These are phyloP conservation scores for Mycena belliarum DNA, from an alignment of 768 basidiomycete species.

Conservation along the genomic window DNA sequence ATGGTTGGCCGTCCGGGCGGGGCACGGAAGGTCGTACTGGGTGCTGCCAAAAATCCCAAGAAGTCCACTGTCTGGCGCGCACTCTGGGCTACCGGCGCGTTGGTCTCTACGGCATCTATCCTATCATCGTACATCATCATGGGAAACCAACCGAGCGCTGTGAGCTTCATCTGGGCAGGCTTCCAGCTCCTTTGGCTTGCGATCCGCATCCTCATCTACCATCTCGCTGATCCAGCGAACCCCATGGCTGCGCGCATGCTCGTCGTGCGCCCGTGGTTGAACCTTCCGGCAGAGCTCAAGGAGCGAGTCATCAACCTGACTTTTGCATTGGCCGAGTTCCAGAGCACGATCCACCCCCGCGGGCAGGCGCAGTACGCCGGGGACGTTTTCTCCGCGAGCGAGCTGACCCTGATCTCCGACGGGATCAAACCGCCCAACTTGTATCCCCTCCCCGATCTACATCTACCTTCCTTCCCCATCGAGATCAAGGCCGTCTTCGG, in stretches of 20 bases:
- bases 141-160: slow-evolving; percentile 3
- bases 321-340: slow-evolving; percentile 17
- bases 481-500: slow-evolving; percentile 26
- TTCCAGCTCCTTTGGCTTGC: slow-evolving; percentile 30
- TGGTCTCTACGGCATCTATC: slow-evolving; percentile 22
- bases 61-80: slow-evolving; percentile 21
- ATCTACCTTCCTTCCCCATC: background rate
- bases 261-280: slow-evolving; percentile 6
- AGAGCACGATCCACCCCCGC: slow-evolving; percentile 22
- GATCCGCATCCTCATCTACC: slow-evolving; percentile 23
- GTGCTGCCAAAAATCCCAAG: slow-evolving; percentile 20
- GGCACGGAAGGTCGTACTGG: slow-evolving; percentile 25
- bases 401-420: background rate
- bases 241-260: slow-evolving; percentile 9
- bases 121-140: slow-evolving; percentile 25
- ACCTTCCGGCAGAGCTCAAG: slow-evolving; percentile 14
- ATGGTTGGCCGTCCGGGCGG: slow-evolving; percentile 22
- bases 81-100: slow-evolving; percentile 26
- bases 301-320: slow-evolving; percentile 22
- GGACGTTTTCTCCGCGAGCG: slow-evolving; percentile 1
- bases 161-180: slow-evolving; percentile 24
- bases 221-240: slow-evolving; percentile 19
- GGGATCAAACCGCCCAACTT: background rate
- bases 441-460: background rate
- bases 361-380: slow-evolving; percentile 18